phyloP scores from a whole-genome alignment of 2,329 filamentous ascomycete genomes.

The Aureobasidium lini region DNA sequence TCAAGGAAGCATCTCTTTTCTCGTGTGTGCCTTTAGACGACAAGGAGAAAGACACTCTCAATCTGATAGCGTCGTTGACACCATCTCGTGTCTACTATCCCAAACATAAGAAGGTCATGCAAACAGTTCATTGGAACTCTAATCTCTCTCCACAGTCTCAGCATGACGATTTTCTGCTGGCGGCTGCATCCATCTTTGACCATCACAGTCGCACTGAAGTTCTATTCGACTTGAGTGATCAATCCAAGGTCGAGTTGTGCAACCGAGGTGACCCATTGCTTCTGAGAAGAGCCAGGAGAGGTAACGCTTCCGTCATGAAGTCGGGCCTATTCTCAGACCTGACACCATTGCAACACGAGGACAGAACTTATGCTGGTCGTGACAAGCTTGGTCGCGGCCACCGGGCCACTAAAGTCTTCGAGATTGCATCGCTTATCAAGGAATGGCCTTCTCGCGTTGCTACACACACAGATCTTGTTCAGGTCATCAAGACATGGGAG shows the following conservation, averaged over 20 bases:
- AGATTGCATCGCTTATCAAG: neutral
- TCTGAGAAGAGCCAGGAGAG: neutral
- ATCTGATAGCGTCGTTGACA: slow-evolving; percentile 25
- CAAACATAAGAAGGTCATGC: slow-evolving; percentile 32
- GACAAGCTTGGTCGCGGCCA: neutral
- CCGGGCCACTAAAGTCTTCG: neutral
- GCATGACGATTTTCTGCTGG: slow-evolving; percentile 28
- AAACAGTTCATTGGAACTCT: slow-evolving; percentile 37
- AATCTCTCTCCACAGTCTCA: slow-evolving; percentile 35
- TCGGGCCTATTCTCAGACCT: neutral
- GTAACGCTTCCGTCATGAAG: neutral
- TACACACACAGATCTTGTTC: neutral
- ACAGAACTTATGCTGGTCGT: neutral
- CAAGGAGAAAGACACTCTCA: slow-evolving; percentile 19
- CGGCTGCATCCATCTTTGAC: slow-evolving; percentile 22
- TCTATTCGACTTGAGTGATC: neutral
- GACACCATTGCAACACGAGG: neutral
- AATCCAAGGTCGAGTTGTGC: neutral
- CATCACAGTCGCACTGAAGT: slow-evolving; percentile 10
- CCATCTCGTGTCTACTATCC: slow-evolving; percentile 40
- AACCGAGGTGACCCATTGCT: neutral
- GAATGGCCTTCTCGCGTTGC: neutral
- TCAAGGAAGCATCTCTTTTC: slow-evolving; percentile 18
- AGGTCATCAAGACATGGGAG: neutral
- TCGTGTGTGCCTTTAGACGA: slow-evolving; percentile 21